phyloP scores from a whole-genome alignment of 1,139 yeast genomes.

The Kodamaea ohmeri region DNA sequence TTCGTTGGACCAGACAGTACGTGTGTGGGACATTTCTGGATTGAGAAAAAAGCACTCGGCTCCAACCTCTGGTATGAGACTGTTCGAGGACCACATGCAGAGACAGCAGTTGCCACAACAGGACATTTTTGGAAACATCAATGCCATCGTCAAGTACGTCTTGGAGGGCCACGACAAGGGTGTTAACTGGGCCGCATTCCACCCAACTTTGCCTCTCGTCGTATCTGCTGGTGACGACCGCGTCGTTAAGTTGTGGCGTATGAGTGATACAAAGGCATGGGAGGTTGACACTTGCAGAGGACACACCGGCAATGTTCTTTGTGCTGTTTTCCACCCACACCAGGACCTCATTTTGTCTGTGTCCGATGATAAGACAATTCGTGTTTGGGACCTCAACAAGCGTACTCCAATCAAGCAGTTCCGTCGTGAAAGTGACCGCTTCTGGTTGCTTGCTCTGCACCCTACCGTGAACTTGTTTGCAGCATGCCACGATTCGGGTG shows the following conservation, averaged over 20 bases:
- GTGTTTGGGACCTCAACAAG: slow-evolving; percentile 96
- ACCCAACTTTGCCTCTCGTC: slow-evolving; percentile 91
- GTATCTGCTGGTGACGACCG: slow-evolving; percentile 97
- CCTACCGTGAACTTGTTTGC: slow-evolving; percentile 91
- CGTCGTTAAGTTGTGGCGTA: slow-evolving; percentile 93
- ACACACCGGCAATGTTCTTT: slow-evolving; percentile 88
- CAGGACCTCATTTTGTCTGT: slow-evolving; percentile 92
- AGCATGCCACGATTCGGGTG: slow-evolving; percentile 96
- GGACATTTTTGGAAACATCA: slow-evolving; percentile 91
- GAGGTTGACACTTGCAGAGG: slow-evolving; percentile 98
- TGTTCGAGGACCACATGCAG: slow-evolving; percentile 78
- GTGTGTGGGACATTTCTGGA: slow-evolving; percentile 98
- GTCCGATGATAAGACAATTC: slow-evolving; percentile 94
- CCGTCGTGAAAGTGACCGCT: slow-evolving; percentile 90
- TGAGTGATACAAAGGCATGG: slow-evolving; percentile 98
- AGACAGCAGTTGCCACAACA: slow-evolving; percentile 76
- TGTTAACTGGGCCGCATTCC: slow-evolving; percentile 98
- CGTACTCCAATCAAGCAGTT: slow-evolving; percentile 93
- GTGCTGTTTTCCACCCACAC: slow-evolving; percentile 89
- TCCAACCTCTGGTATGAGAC: slow-evolving; percentile 50
- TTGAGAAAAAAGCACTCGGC: slow-evolving; percentile 95
- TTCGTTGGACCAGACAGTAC: slow-evolving; percentile 95
- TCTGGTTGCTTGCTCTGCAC: slow-evolving; percentile 90
- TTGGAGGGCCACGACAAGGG: slow-evolving; percentile 98
- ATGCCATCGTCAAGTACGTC: slow-evolving; percentile 92